These are phyloP conservation scores for Leccinum uliginosum DNA, from an alignment of 768 basidiomycete genomes.

Conservation along the genomic window DNA sequence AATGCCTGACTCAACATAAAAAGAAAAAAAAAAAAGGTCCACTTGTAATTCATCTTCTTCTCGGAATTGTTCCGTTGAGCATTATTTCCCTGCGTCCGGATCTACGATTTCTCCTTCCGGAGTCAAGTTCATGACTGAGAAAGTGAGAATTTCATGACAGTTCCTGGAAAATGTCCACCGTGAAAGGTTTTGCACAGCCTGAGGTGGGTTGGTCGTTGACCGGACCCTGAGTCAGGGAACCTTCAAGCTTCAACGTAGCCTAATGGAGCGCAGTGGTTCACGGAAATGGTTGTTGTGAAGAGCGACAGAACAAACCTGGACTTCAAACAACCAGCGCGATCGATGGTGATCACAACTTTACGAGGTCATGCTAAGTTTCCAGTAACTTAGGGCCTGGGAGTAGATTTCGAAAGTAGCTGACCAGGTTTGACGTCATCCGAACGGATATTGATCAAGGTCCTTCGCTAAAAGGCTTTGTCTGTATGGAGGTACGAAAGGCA, in stretches of 20 bases:
- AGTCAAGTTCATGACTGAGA: not conserved
- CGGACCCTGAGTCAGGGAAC: not conserved
- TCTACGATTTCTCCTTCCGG: not conserved
- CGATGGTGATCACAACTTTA: too few species aligned
- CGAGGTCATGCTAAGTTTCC: too few species aligned
- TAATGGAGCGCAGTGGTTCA: not conserved
- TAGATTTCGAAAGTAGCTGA: not conserved
- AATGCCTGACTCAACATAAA: not conserved
- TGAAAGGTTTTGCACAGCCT: too few species aligned
- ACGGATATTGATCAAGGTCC: not conserved
- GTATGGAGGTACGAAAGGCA: not conserved
- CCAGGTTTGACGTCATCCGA: not conserved
- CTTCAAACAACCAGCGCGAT: too few species aligned
- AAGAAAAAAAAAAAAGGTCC: not conserved
- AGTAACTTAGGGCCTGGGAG: too few species aligned
- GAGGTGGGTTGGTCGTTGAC: too few species aligned
- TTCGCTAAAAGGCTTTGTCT: too few species aligned
- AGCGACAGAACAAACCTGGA: not conserved
- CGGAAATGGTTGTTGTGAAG: not conserved
- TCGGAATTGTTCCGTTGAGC: too few species aligned
- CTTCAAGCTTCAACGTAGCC: not conserved
- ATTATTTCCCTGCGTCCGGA: not conserved
- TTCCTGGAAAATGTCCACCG: not conserved
- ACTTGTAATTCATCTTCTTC: not conserved
- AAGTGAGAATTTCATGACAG: not conserved